Conservation (phyloP, 768 basidiomycete species). For the Russula foetens region DNA sequence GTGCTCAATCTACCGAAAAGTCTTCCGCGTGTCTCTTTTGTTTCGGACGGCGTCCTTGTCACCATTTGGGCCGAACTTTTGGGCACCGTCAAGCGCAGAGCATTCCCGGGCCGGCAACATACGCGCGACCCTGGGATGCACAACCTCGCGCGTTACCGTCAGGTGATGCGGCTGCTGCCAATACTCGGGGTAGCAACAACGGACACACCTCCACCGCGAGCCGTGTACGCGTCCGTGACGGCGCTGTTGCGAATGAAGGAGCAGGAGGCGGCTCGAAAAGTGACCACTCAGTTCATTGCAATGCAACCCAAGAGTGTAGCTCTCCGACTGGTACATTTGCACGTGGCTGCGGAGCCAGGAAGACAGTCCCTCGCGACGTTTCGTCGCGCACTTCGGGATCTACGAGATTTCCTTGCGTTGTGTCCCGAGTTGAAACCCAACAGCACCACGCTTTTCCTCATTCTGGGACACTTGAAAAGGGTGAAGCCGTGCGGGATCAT, state of each 20-base stretch:
- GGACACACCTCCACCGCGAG: constrained; percentile 3
- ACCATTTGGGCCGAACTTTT: constrained; percentile 58
- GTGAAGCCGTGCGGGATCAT: constrained; percentile 47
- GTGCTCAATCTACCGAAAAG: not conserved
- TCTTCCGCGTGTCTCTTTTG: not conserved
- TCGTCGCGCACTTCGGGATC: constrained; percentile 16
- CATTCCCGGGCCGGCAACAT: constrained; percentile 21
- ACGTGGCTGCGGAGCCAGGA: constrained; percentile 7
- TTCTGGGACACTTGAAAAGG: constrained; percentile 44
- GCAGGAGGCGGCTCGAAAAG: constrained; percentile 3
- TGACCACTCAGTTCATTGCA: constrained; percentile 8
- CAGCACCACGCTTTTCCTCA: constrained; percentile 48
- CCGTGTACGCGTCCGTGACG: constrained; percentile 5
- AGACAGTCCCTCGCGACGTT: not conserved
- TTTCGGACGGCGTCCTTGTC: constrained; percentile 28
- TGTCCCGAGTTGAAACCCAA: constrained; percentile 46
- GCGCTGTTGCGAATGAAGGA: constrained; percentile 17
- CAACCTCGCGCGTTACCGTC: constrained; percentile 6
- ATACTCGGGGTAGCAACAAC: not conserved
- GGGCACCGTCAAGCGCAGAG: constrained; percentile 34
- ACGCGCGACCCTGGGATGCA: constrained; percentile 13
- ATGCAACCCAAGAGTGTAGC: constrained; percentile 1
- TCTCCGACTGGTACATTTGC: constrained; percentile 15
- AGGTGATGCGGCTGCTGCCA: constrained; percentile 7
- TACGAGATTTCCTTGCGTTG: constrained; percentile 26